Conservation (phyloP, 2,329 filamentous ascomycete species). For the Penicillium sp. region DNA sequence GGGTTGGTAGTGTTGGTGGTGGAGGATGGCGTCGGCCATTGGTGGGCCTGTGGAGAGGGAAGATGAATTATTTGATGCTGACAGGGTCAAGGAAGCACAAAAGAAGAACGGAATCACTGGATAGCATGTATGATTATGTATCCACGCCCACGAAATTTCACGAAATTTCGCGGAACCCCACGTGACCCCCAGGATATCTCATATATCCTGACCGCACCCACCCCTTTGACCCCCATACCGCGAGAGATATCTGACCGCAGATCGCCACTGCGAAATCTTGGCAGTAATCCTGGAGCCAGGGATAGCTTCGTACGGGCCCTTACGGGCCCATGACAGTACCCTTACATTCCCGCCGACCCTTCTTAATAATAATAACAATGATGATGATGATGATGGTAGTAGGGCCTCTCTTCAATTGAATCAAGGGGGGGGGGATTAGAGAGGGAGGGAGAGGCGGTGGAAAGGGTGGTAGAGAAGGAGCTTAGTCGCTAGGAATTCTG, state of each 20-base stretch:
- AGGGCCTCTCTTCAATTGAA: too few species aligned
- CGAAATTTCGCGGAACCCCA: too few species aligned
- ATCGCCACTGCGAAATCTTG: neutral
- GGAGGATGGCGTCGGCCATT: conserved; percentile 4
- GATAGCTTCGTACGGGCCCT: neutral
- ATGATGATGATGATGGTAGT: too few species aligned
- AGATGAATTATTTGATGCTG: neutral
- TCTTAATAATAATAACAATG: neutral
- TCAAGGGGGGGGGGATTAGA: too few species aligned
- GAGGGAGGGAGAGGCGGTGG: too few species aligned
- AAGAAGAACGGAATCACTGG: neutral
- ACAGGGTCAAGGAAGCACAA: conserved; percentile 4
- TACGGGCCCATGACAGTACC: neutral
- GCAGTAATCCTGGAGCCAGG: neutral
- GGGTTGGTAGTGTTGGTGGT: neutral
- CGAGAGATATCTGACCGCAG: neutral
- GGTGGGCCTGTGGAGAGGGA: neutral
- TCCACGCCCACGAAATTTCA: too few species aligned
- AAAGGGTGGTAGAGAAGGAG: neutral
- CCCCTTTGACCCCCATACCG: neutral
- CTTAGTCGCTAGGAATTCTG: neutral
- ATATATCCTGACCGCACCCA: neutral
- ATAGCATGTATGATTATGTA: neutral
- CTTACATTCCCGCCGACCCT: neutral
- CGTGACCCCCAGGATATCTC: neutral